Percentiles rank a stretch among this genome's conserved stretches.
These are phyloP conservation scores for Apiospora rasikravindrae DNA, from an alignment of 2,329 filamentous ascomycete genomes.

Conservation along the genomic window DNA sequence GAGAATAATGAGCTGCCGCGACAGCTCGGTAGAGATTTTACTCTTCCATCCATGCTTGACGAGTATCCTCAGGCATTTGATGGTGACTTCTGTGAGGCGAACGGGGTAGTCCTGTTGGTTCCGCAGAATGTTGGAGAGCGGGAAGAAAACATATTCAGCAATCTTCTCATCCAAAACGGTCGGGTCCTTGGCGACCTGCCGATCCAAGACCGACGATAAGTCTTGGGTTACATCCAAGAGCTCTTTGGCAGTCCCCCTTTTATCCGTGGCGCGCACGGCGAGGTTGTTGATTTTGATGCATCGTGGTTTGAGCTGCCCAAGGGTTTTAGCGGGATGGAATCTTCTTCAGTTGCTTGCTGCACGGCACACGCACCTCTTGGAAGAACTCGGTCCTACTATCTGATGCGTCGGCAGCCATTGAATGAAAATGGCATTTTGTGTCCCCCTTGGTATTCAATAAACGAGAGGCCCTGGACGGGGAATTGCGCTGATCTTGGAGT, in stretches of 20 bases:
- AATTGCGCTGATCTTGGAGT: neutral
- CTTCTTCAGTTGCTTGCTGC: neutral
- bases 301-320: constrained; percentile 62
- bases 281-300: constrained; percentile 66
- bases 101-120: constrained; percentile 74
- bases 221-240: constrained; percentile 52
- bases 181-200: constrained; percentile 49
- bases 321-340: constrained; percentile 22
- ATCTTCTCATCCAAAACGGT: constrained; percentile 75
- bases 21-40: constrained; percentile 72
- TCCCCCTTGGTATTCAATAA: neutral
- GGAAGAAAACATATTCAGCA: constrained; percentile 95
- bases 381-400: constrained; percentile 38
- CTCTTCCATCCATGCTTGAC: constrained; percentile 80
- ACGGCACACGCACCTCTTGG: constrained; percentile 33
- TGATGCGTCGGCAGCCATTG: constrained; percentile 19
- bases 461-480: neutral
- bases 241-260: constrained; percentile 46
- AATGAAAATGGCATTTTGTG: constrained; percentile 7
- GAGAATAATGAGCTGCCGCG: constrained; percentile 84
- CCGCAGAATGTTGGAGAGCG: constrained; percentile 84
- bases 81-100: constrained; percentile 73
- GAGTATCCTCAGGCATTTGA: constrained; percentile 77
- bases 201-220: constrained; percentile 52
- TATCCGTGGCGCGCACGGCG: constrained; percentile 54